Percentiles rank a stretch among this genome's conserved stretches.
These are phyloP conservation scores for Fagopyrum homotropicum DNA, from an alignment of 148 eudicot species.

Conservation along the genomic window DNA sequence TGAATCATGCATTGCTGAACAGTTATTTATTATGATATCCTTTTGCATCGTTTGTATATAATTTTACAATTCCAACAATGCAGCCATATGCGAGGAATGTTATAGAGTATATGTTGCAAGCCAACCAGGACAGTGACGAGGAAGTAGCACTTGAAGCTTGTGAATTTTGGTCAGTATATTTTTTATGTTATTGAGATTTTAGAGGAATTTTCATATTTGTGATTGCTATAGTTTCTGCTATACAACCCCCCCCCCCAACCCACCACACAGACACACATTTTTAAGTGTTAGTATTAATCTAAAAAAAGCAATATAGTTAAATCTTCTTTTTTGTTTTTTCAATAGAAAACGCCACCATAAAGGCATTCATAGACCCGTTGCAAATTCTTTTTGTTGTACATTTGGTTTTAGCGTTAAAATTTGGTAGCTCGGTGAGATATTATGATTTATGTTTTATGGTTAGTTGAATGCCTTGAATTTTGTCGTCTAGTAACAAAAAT, in stretches of 20 bases:
- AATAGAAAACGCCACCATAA: not conserved
- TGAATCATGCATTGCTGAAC: not conserved
- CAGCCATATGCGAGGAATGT: constrained; percentile 87
- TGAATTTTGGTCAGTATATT: constrained; percentile 70
- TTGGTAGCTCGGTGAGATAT: not conserved
- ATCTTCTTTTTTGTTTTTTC: not conserved
- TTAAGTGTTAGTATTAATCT: not conserved
- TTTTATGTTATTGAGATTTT: not conserved
- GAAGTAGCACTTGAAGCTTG: constrained; percentile 99
- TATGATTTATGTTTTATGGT: not conserved
- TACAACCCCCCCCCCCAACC: too few relatives aligned
- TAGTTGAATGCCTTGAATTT: not conserved
- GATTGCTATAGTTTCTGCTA: not conserved
- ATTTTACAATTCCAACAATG: constrained; percentile 13
- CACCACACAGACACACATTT: too few relatives aligned
- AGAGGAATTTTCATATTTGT: not conserved
- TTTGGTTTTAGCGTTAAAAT: not conserved
- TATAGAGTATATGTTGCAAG: constrained; percentile 81
- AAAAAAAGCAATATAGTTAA: not conserved
- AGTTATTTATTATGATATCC: not conserved
- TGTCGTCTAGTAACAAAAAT: not conserved
- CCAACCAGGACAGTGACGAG: constrained; percentile 82
- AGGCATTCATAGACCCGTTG: not conserved
- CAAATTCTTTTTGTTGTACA: not conserved
- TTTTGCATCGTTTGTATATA: not conserved